These are phyloP conservation scores for Xylaria palmicola DNA, from an alignment of 495 filamentous ascomycete species.

Conservation along the genomic window DNA sequence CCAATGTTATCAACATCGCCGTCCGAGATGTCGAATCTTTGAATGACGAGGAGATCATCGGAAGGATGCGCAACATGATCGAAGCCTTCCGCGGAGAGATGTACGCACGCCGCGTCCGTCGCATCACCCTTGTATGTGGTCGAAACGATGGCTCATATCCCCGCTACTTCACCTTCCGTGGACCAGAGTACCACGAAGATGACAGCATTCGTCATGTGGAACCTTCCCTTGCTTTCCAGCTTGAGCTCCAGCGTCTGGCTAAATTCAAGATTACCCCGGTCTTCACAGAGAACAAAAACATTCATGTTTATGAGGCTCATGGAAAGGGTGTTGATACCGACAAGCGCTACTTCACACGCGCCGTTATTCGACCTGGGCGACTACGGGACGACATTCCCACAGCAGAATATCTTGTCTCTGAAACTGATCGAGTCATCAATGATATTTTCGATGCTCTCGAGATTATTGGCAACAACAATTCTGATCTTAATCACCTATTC, in stretches of 20 bases:
- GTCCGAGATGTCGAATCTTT: constrained; percentile 85
- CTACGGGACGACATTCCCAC: constrained; percentile 96
- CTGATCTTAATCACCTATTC: constrained; percentile 99
- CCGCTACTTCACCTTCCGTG: constrained; percentile 96
- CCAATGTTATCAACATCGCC: constrained; percentile 87
- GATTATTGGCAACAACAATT: constrained; percentile 98
- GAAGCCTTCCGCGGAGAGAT: constrained; percentile 84
- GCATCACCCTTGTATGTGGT: constrained; percentile 94
- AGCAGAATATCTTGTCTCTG: constrained; percentile 95
- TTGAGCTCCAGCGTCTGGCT: constrained; percentile 86
- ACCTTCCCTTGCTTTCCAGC: constrained; percentile 95
- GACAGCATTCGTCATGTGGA: constrained; percentile 95
- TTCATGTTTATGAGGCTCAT: constrained; percentile 95
- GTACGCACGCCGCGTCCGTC: constrained; percentile 73
- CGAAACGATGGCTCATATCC: constrained; percentile 93
- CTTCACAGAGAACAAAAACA: constrained; percentile 98
- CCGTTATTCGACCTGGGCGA: constrained; percentile 86
- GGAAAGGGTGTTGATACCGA: constrained; percentile 93
- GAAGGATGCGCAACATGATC: constrained; percentile 70
- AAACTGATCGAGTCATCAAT: constrained; percentile 93
- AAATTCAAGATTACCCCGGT: constrained; percentile 98
- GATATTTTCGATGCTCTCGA: constrained; percentile 97
- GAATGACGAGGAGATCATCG: constrained; percentile 78
- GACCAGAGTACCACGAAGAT: constrained; percentile 85
- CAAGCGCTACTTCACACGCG: constrained; percentile 96